Evolutionary conservation across 345 rosid species (phyloP).

Genomic region (Durio zibethinus): DNA sequence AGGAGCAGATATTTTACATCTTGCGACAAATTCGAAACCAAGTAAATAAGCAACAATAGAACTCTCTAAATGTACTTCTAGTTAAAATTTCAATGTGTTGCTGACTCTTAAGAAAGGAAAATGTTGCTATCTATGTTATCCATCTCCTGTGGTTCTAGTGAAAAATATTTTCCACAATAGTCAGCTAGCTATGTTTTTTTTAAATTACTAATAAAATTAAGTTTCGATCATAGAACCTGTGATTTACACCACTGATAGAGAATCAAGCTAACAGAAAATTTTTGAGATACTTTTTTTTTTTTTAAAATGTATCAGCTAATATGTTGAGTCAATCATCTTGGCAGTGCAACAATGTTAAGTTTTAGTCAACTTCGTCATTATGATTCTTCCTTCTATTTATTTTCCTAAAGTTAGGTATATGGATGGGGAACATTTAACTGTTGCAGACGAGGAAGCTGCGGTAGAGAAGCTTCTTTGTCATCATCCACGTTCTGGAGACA

Average conservation of each 20-base stretch:
- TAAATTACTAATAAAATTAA: not conserved
- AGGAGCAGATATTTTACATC: conserved; percentile 2
- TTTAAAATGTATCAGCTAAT: not conserved
- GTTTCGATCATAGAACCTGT: not conserved
- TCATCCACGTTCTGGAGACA: conserved; percentile 77
- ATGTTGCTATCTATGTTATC: not conserved
- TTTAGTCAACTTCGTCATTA: not conserved
- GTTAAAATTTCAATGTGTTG: not conserved
- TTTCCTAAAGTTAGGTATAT: conserved; percentile 46
- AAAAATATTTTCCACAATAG: not conserved
- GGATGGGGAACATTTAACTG: conserved; percentile 65
- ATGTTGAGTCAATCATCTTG: not conserved
- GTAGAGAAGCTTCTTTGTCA: conserved; percentile 64
- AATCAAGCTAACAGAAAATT: not conserved
- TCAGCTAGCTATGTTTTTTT: not conserved
- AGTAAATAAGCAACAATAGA: not conserved
- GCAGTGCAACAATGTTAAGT: not conserved
- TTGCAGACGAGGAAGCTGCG: conserved; percentile 58
- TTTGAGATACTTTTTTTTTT: not conserved
- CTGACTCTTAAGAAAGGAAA: not conserved
- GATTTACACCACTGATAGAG: not conserved
- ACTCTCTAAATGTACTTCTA: not conserved
- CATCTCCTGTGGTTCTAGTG: not conserved
- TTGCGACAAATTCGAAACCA: not conserved
- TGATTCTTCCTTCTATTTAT: not conserved